phyloP scores from a whole-genome alignment of 352 stramenopile species.

The Pythium biforme region DNA sequence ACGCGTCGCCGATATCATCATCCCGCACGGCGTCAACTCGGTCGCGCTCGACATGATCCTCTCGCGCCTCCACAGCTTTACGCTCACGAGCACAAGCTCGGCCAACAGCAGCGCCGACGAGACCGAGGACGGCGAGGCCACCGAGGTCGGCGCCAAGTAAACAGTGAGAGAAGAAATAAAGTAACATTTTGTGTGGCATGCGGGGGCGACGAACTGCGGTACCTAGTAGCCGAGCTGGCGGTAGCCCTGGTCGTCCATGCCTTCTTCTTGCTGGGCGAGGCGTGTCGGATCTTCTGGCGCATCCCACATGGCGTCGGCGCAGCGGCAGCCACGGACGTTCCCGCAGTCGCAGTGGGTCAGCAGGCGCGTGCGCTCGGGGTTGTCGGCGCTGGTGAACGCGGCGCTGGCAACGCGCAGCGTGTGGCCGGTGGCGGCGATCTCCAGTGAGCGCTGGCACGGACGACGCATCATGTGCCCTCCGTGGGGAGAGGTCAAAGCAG shows the following conservation, averaged over 20 bases:
- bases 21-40: conserved; percentile 92
- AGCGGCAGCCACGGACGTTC: conserved; percentile 27
- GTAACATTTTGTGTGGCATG: conserved; percentile 9
- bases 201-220: not conserved
- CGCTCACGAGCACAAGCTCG: conserved; percentile 41
- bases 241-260: conserved; percentile 40
- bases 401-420: conserved; percentile 5
- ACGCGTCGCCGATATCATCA: conserved; percentile 93
- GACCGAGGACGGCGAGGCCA: conserved; percentile 23
- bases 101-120: conserved; percentile 50
- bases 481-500: too few relatives aligned
- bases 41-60: conserved; percentile 94
- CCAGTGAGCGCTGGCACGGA: conserved; percentile 1
- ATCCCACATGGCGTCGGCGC: conserved; percentile 36
- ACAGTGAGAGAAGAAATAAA: not conserved
- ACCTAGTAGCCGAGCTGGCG: conserved; percentile 31
- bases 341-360: conserved; percentile 34
- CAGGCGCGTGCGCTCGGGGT: not conserved
- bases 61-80: conserved; percentile 84
- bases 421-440: not conserved
- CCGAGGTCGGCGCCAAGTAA: conserved; percentile 13
- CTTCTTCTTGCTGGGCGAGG: conserved; percentile 19
- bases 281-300: conserved; percentile 10
- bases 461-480: not conserved
- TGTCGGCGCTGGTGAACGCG: conserved; percentile 1